A percentile compares a stretch with the other conserved stretches of the same genome.
These are phyloP conservation scores for Tuber melanosporum DNA, from an alignment of 495 filamentous ascomycete genomes.

Conservation along the genomic window DNA sequence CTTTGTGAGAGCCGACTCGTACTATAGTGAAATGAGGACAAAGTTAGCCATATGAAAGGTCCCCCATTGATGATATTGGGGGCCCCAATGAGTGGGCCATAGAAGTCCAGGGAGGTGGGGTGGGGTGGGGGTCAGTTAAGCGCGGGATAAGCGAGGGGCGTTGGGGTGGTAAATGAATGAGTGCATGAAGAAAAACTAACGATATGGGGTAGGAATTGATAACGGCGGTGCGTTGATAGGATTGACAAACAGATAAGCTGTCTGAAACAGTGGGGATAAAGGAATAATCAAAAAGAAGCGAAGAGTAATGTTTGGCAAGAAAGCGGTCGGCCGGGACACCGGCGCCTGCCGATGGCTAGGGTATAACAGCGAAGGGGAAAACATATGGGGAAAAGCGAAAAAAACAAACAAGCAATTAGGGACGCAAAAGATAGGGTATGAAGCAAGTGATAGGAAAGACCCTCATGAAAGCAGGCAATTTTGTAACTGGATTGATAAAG, in stretches of 20 bases:
- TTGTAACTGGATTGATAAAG: constrained; percentile 4
- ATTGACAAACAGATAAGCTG: neutral
- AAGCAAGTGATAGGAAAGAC: neutral
- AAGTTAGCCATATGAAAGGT: constrained; percentile 14
- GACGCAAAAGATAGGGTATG: neutral
- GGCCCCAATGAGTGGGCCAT: neutral
- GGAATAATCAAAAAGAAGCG: neutral
- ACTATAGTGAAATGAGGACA: constrained; percentile 46
- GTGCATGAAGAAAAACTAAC: neutral
- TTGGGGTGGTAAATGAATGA: neutral
- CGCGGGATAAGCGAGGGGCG: constrained; percentile 15
- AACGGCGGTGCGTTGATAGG: neutral
- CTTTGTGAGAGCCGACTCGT: constrained; percentile 81
- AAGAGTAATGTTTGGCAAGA: constrained; percentile 6
- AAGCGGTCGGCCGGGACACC: neutral
- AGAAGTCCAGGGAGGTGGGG: neutral
- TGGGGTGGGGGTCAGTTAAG: neutral
- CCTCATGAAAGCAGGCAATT: neutral
- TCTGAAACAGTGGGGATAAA: neutral
- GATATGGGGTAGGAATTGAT: neutral
- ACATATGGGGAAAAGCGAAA: neutral
- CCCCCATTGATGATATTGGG: neutral
- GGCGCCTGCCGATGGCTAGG: neutral
- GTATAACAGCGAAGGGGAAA: constrained; percentile 13
- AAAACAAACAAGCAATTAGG: constrained; percentile 3